Percentiles rank a stretch among this genome's conserved stretches.
Conservation (phyloP, 306 rosid genomes). For the Casuarina glauca region DNA sequence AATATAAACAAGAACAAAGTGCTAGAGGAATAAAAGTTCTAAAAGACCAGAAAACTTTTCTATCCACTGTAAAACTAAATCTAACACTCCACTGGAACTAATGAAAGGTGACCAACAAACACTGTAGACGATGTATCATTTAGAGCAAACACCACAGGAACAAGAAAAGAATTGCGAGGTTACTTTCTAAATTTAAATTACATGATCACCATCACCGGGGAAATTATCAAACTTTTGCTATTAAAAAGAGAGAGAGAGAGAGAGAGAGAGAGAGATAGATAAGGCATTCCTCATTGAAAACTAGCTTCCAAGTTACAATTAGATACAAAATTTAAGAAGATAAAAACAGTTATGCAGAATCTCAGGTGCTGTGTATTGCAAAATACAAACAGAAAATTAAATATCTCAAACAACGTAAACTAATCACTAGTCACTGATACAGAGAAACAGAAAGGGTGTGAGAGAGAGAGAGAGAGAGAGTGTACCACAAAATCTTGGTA, state of each 20-base stretch:
- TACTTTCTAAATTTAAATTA: neutral
- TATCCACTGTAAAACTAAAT: neutral
- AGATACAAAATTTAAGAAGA: neutral
- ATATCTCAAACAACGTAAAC: neutral
- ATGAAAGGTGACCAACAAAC: neutral
- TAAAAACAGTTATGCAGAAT: neutral
- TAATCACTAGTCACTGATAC: neutral
- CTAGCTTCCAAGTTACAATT: neutral
- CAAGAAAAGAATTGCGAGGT: neutral
- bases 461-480: neutral
- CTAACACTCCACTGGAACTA: neutral
- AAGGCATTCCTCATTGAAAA: conserved; percentile 1
- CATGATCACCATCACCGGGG: no score
- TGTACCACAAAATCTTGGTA: conserved; percentile 94
- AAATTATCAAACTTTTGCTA: no score
- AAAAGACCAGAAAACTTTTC: neutral
- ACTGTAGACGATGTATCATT: neutral
- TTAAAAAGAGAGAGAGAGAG: no score
- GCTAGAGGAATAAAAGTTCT: neutral
- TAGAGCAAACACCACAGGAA: neutral
- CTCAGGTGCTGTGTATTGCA: neutral
- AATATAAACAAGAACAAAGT: conserved; percentile 23
- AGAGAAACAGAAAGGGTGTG: neutral
- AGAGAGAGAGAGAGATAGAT: neutral
- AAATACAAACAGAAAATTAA: neutral